phyloP scores from a whole-genome alignment of 768 basidiomycete genomes.

The Suillus plorans region DNA sequence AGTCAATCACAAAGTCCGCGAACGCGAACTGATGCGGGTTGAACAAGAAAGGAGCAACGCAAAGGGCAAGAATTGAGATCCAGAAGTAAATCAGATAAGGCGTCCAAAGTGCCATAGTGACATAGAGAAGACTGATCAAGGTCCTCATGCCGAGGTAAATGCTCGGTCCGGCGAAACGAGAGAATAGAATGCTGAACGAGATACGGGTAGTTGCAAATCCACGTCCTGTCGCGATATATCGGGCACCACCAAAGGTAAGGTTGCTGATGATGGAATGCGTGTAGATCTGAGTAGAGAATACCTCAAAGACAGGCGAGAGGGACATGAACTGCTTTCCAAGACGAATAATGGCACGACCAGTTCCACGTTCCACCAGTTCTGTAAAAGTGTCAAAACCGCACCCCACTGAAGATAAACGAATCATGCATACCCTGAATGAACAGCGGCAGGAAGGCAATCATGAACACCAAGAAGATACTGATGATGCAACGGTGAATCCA shows the following conservation, averaged over 20 bases:
- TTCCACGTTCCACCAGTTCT: conserved; percentile 97
- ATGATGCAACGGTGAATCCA: conserved; percentile 98
- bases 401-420: neutral
- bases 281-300: conserved; percentile 98
- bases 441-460: conserved; percentile 92
- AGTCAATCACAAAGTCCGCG: conserved; percentile 96
- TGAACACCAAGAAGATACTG: conserved; percentile 97
- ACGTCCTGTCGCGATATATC: conserved; percentile 98
- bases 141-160: conserved; percentile 98
- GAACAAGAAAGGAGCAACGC: conserved; percentile 96
- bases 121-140: conserved; percentile 88
- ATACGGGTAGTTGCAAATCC: conserved; percentile 97
- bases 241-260: conserved; percentile 95
- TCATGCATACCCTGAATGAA: conserved; percentile 82
- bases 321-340: conserved; percentile 94
- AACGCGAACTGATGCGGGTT: conserved; percentile 99
- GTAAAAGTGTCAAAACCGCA: conserved; percentile 18
- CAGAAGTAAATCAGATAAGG: conserved; percentile 97
- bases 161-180: conserved; percentile 97
- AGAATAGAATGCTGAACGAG: conserved; percentile 93
- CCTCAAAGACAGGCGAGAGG: conserved; percentile 92
- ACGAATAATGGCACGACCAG: conserved; percentile 87
- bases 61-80: conserved; percentile 90
- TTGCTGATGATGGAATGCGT: conserved; percentile 97
- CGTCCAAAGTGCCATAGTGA: conserved; percentile 90